Conservation (phyloP, 306 rosid species). For the Bauhinia variegata region DNA sequence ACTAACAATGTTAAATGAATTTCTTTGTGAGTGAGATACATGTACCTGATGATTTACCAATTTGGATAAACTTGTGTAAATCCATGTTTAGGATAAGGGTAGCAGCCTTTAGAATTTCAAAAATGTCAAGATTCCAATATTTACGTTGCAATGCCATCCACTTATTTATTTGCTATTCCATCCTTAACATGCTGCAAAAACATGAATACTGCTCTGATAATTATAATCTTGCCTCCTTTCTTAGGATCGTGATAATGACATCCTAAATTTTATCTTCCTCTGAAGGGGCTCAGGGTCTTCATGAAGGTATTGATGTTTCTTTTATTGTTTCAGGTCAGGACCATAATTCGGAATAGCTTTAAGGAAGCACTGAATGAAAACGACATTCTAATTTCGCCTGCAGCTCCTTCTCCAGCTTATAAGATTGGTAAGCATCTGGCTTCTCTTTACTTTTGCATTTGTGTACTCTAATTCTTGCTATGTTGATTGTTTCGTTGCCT, state of each 20-base stretch:
- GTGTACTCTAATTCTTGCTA: neutral
- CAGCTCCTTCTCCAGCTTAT: conserved; percentile 93
- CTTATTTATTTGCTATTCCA: conserved; percentile 12
- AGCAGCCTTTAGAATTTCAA: neutral
- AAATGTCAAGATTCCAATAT: conserved; percentile 7
- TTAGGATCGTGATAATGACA: conserved; percentile 7
- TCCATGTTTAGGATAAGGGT: conserved; percentile 5
- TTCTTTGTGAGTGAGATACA: conserved; percentile 21
- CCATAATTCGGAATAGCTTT: conserved; percentile 84
- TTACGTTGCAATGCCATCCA: neutral
- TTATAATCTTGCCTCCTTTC: conserved; percentile 15
- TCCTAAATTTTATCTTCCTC: conserved; percentile 20
- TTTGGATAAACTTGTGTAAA: conserved; percentile 21
- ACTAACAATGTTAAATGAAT: conserved; percentile 13
- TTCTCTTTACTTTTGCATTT: conserved; percentile 20
- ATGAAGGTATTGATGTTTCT: conserved; percentile 34
- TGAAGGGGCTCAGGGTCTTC: conserved; percentile 24
- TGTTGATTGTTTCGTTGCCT: conserved; percentile 36
- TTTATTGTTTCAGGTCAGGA: conserved; percentile 77
- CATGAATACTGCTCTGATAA: conserved; percentile 7
- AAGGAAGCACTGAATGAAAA: conserved; percentile 75
- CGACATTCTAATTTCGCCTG: conserved; percentile 94
- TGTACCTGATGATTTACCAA: conserved; percentile 21
- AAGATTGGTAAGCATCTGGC: conserved; percentile 67
- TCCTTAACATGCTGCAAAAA: conserved; percentile 1